phyloP scores from a whole-genome alignment of 805 yeast species.

The Priceomyces fermenticarens region DNA sequence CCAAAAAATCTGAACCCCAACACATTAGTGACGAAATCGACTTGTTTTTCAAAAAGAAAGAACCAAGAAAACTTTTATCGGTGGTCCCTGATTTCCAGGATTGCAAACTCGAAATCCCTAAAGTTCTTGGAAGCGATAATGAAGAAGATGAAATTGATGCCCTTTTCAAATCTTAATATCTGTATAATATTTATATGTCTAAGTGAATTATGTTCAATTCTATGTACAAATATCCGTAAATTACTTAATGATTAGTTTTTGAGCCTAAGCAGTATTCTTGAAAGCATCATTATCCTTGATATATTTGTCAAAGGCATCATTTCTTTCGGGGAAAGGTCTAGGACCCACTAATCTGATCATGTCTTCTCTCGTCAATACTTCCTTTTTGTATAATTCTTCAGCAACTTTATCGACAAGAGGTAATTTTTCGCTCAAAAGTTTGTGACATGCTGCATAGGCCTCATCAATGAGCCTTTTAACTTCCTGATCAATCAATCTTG shows the following conservation, averaged over 20 bases:
- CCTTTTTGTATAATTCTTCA: conserved; percentile 65
- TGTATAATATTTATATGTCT: too few relatives aligned
- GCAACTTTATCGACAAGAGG: conserved; percentile 70
- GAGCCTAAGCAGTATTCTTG: conserved; percentile 21
- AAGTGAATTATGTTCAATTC: conserved; percentile 3
- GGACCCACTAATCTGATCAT: conserved; percentile 75
- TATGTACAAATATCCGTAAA: conserved; percentile 3
- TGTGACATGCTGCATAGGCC: conserved; percentile 58
- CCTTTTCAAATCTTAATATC: too few relatives aligned
- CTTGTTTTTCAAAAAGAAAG: background rate
- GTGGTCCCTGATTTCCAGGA: background rate
- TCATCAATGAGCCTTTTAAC: conserved; percentile 64
- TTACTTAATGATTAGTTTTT: too few relatives aligned
- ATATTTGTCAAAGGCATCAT: conserved; percentile 89
- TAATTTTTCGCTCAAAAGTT: conserved; percentile 55
- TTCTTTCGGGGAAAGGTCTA: conserved; percentile 73
- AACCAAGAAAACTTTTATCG: background rate
- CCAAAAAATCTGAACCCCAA: too few relatives aligned
- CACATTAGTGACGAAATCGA: too few relatives aligned
- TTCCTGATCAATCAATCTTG: conserved; percentile 63
- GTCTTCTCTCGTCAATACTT: conserved; percentile 78
- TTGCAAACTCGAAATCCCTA: background rate
- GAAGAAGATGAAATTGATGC: background rate
- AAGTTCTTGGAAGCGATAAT: background rate
- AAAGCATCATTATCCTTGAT: conserved; percentile 50